Base-by-base conservation (phyloP, 108 stramenopile species). In the Pseudonitzschia pungens region DNA sequence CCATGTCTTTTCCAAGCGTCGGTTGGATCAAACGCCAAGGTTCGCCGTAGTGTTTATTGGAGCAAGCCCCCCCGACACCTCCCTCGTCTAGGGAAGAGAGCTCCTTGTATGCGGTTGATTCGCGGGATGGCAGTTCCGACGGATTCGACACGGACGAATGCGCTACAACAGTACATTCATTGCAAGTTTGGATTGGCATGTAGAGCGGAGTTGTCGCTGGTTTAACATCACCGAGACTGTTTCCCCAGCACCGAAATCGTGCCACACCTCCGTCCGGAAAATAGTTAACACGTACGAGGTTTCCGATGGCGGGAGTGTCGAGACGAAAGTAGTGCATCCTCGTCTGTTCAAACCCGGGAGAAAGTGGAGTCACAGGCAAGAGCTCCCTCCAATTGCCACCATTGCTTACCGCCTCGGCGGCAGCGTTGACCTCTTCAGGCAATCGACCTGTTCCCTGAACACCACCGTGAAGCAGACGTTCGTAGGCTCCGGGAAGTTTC, bases 191-290 rank as follows among this genome's bases (percentile, higher is more conserved):
- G 42, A 78, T 78, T 22, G 81, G 77, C 68, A 79, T 71, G 70
- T 84, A 81, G n/a, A 77, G 64, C 7, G 76, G 73, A 27, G 26
- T 43, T 12, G 67, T 41, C 24, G 32, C 29, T 24, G 76, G 76
- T 52, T 72, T 56, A 4, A 57, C 75, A 4, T 33, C 42, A 22
- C 52, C 70, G 22, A 59, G 40, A 40, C 62, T 32, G 48, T 73
- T 50, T 36, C 79, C 91, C 82, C 77, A 92, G 11, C 86, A 71
- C 42, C 83, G 75, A 31, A 97, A 59, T 62, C 97, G 77, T 45
- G 97, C 97, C 27, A 97, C 87, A 22, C 97, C 97, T 22, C 97
- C 97, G 72, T 97, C 97, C 12, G 97, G 97, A 73, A 73, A 95
- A 70, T 95, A 92, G 79, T 91, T 92, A 43, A 96, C 58, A 21